phyloP scores from a whole-genome alignment of 169 alveolate genomes.

The Fabrea salina region DNA sequence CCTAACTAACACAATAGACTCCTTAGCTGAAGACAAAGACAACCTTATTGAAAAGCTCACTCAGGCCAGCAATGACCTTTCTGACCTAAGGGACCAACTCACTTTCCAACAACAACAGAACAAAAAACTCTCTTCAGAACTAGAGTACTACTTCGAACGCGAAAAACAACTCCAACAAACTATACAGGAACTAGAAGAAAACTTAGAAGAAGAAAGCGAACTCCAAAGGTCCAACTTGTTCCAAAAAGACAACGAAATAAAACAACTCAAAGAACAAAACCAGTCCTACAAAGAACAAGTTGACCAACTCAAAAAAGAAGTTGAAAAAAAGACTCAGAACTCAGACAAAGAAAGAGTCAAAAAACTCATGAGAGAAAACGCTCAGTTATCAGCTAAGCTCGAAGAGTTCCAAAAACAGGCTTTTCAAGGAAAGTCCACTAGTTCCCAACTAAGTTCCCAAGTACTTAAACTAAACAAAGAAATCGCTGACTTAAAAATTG shows the following conservation, averaged over 20 bases:
- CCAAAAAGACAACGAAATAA: not conserved
- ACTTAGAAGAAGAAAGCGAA: not conserved
- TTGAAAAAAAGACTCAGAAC: not conserved
- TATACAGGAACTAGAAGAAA: not conserved
- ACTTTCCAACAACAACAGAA: not conserved
- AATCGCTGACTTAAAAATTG: not conserved
- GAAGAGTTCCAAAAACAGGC: not conserved
- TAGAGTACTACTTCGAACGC: not conserved
- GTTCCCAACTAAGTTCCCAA: not conserved
- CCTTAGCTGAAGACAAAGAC: conserved; percentile 12
- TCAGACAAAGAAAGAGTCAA: not conserved
- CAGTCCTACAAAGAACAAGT: not conserved
- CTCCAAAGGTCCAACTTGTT: not conserved
- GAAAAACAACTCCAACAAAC: not conserved
- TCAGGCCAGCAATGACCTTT: not conserved
- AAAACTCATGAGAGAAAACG: not conserved
- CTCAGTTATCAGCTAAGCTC: not conserved
- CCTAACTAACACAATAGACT: not conserved
- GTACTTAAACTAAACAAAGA: not conserved
- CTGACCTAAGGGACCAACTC: not conserved
- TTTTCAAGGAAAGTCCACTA: not conserved
- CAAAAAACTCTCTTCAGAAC: not conserved
- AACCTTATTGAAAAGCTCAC: not conserved
- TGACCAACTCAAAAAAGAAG: not conserved
- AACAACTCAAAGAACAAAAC: not conserved